Base-by-base conservation (phyloP, 305 asterid species). In the Plantago lanceolata region DNA sequence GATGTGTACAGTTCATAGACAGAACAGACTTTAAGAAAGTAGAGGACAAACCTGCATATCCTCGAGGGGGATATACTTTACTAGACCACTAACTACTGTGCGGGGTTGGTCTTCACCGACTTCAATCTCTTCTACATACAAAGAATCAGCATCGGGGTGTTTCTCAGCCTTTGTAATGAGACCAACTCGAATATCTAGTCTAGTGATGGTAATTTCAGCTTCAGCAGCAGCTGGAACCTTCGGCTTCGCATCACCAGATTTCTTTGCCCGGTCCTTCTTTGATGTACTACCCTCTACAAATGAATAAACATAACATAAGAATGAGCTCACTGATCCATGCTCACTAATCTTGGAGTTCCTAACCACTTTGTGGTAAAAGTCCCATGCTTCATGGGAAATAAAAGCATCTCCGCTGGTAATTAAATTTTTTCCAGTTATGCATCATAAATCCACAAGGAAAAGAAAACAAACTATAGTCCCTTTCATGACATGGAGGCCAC, bases 61-160 rank as follows among this genome's bases (percentile, higher is more conserved):
- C 71, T 93, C 97, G 3, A 93, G 81, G 67, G 97, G 90, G 62
- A 93, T 93, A 71, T 78, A 82, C 19, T 87, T 90, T 80, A 93
- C 99, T 59, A 93, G 83, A 68, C 99, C 99, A 82, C 99, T 93
- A 61, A 90, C 99, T 71, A 93, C 99, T 18, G 94, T 90, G 55
- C 96, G 90, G 60, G 95, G 90, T 66, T 84, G 87, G 24, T 80
- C 68, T 74, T 93, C 99, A 64, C 99, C 99, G 63, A 93, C 93
- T 49, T 90, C 97, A 70, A 93, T 93, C 81, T 88, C 95, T 74
- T 93, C 99, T 67, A 93, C 99, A 17, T 89, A 93, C 63, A 93
- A 73, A 20, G 96, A 72, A 84, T 90, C 97, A 59, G 97, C 97
- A 81, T 86, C 94, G 12, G 97, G 90, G 79, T 93, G 99, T 77